phyloP scores from a whole-genome alignment of 202 grass and related monocot genomes.

The Zoysia matrella region DNA sequence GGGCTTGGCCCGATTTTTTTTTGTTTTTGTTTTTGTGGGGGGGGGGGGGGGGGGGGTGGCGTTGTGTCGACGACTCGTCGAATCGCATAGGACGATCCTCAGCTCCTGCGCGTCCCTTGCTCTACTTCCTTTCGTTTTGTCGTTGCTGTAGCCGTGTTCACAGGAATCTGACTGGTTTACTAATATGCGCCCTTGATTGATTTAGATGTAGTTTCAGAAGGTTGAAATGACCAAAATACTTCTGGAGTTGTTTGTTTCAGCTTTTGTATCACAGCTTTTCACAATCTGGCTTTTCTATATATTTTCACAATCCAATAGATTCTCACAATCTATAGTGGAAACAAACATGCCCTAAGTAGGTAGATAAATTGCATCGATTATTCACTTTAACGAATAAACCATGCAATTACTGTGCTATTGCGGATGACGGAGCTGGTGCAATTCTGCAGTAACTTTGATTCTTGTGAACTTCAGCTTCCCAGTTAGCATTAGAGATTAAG shows the following conservation, averaged over 20 bases:
- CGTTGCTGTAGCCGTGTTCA: neutral
- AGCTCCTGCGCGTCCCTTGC: neutral
- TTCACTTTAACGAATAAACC: neutral
- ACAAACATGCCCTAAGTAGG: neutral
- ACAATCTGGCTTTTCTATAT: no score
- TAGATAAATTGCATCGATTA: neutral
- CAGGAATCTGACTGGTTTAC: slow-evolving; percentile 24
- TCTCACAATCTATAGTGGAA: no score
- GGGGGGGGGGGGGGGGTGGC: no score
- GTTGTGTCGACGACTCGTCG: neutral
- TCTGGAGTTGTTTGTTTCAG: no score
- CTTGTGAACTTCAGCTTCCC: slow-evolving; percentile 13
- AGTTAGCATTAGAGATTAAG: neutral
- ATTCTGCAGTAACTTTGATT: slow-evolving; percentile 9
- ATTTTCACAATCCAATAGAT: no score
- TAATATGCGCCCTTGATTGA: neutral
- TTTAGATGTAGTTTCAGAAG: slow-evolving; percentile 3
- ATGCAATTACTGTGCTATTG: neutral
- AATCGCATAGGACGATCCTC: neutral
- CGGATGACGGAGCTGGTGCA: neutral
- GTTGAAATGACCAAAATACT: neutral
- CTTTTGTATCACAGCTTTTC: no score
- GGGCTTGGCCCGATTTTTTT: neutral
- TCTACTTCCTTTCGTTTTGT: neutral
- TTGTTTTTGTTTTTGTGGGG: no score